Evolutionary conservation across 768 basidiomycete species (phyloP), one percentile per base, ranked within the genome.

Genomic region (Leucocoprinus leucothites): DNA sequence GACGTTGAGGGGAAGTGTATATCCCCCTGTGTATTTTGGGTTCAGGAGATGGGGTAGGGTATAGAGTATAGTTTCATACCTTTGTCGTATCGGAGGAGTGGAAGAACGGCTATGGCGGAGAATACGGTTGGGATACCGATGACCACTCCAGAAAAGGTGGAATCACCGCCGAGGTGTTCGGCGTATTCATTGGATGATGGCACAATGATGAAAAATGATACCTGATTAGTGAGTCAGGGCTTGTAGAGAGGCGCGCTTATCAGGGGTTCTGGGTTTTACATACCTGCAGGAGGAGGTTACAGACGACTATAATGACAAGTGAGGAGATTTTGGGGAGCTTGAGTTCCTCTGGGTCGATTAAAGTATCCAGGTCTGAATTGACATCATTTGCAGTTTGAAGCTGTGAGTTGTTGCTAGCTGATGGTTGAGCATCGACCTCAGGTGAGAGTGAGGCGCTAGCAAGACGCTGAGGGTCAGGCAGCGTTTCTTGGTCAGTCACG

Each of bases 141-240:
- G 26, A 79, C 77, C 5, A 89, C 62, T 44, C 87, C 85, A 26
- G 85, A 82, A 63, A 89, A 89, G 0, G 84, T 84, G 16, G 83
- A 72, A 22, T 71, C 77, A 14, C 86, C 86, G 13, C 85, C 85
- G 3, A 88, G 71, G 58, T 78, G 72, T 55, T 81, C 73, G 0
- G 84, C 81, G 61, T 88, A 87, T 47, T 75, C 72, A 60, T 79
- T 82, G 1, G 84, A 82, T 1, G 86, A 85, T 2, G 86, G 83
- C 2, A 89, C 81, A 34, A 86, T 73, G 55, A 87, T 81, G 66
- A 86, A 88, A 68, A 87, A 87, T 0, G 84, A 80, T 3, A 84
- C 63, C 86, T 87, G 3, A 3, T 11, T 38, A 13, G 16, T 8
- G 9, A 38, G 31, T 38, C 4, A 38, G 38, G 14, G 7, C 16